Base-by-base conservation (phyloP, 768 basidiomycete species). In the Podaxis sp. region DNA sequence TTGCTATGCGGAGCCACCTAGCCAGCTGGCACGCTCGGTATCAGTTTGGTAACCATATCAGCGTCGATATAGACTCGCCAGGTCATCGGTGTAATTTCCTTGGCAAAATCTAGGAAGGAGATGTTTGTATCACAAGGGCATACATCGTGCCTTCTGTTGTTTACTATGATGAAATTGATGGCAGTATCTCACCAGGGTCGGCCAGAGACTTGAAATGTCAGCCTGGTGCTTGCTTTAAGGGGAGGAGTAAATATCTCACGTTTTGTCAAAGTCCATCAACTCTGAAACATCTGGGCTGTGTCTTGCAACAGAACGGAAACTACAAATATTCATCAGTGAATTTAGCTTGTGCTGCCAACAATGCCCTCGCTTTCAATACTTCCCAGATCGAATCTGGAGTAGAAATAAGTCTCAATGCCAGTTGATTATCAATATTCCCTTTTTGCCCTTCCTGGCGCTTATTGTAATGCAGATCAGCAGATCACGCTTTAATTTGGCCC, bases 181-280 rank as follows among this genome's bases (percentile, higher is more conserved):
- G 39, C 2, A 36, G 24, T 22, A 17, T 17, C 17, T 26, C 26
- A 17, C 42, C 61, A 63, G 61, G 61, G 61, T 40, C 36, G 22
- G 36, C 22, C n/a, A n/a, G 11, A 33, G 52, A 61, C 39, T 61
- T 17, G 53, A 54, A 53, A 44, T 26, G n/a, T 8, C 26, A 33
- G 33, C 17, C 52, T 24, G 7, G 33, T 33, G 30, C 11, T 62
- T 52, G 2, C 61, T 36, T 49, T 40, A 63, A 56, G 61, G 61
- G 28, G 46, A 48, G 44, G 61, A 48, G 33, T 55, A 48, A 48
- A 17, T 55, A 56, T 63, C 61, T 51, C 61, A 63, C 61, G 61
- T 63, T 57, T 51, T 54, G 61, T 46, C 61, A 62, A 8, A 24
- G 36, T 24, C 26, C 33, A 49, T 56, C 61, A 53, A 30, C 54